Percentiles rank a stretch among this genome's conserved stretches.
These are phyloP conservation scores for Globisporangium radiosum DNA, from an alignment of 352 stramenopile species.

Conservation along the genomic window DNA sequence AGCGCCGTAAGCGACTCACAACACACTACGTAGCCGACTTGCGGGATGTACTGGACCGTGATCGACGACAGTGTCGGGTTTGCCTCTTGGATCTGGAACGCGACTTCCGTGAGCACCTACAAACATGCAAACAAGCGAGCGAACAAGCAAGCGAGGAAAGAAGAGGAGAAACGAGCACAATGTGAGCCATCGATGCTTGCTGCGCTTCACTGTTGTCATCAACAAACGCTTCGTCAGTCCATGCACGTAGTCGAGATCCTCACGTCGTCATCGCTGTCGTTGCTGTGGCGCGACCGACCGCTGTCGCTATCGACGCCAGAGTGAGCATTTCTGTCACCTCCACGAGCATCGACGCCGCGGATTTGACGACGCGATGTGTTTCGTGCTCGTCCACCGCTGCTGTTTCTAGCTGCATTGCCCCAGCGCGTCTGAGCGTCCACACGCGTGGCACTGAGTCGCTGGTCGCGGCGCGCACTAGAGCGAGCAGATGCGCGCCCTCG, in stretches of 20 bases:
- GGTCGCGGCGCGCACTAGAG: no score
- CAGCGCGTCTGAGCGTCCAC: background rate
- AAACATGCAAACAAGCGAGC: background rate
- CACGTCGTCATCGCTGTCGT: conserved; percentile 24
- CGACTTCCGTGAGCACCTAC: conserved; percentile 79
- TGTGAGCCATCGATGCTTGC: no score
- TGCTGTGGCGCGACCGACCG: background rate
- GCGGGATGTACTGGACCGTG: conserved; percentile 72
- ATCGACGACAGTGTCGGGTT: conserved; percentile 66
- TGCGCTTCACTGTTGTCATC: background rate
- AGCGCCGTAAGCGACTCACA: no score
- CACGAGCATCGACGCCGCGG: background rate
- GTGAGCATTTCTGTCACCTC: background rate
- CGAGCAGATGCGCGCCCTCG: background rate
- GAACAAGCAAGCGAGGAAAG: background rate
- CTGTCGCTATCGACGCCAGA: background rate
- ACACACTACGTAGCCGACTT: no score
- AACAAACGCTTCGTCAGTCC: background rate
- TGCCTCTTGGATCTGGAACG: conserved; percentile 72
- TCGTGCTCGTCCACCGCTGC: background rate
- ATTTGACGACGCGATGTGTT: background rate
- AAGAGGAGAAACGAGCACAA: no score
- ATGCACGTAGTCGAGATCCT: conserved; percentile 75
- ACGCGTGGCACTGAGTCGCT: no score
- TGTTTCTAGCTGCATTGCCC: conserved; percentile 4